Evolutionary conservation across 306 rosid genomes (phyloP).

Genomic region (Macrotyloma uniflorum): DNA sequence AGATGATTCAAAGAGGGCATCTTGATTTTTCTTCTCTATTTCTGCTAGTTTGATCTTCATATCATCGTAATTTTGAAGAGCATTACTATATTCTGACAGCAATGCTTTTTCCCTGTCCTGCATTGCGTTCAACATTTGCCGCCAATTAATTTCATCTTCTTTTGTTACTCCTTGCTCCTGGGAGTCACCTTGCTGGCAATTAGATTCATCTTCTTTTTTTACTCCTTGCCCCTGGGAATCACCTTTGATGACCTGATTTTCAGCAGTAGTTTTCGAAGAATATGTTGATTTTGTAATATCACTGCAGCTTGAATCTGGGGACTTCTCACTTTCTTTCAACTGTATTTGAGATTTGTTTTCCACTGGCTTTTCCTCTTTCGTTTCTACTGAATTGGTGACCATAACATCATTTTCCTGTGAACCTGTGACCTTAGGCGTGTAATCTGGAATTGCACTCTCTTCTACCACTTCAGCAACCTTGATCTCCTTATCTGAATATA

Average conservation of each 20-base stretch:
- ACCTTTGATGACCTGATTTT: not conserved
- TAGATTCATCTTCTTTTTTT: conserved; percentile 50
- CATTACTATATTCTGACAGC: conserved; percentile 61
- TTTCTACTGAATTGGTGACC: not conserved
- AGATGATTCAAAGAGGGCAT: conserved; percentile 53
- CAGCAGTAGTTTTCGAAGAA: conserved; percentile 10
- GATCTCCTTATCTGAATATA: not conserved
- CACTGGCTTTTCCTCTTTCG: not conserved
- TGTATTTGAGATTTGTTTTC: conserved; percentile 24
- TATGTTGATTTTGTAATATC: conserved; percentile 35
- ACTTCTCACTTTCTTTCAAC: conserved; percentile 22
- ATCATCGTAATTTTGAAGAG: conserved; percentile 69
- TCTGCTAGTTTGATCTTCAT: conserved; percentile 60
- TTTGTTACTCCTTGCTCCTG: conserved; percentile 11
- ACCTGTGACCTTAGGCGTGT: conserved; percentile 1
- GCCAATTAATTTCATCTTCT: conserved; percentile 69
- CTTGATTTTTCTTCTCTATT: conserved; percentile 52
- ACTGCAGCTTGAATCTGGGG: conserved; percentile 10
- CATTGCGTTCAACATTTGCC: conserved; percentile 62
- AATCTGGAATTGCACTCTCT: not conserved
- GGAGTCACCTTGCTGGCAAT: conserved; percentile 49
- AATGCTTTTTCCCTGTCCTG: conserved; percentile 60
- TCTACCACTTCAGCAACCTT: not conserved
- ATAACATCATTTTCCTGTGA: not conserved
- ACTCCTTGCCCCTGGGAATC: conserved; percentile 28